These are phyloP conservation scores for Neurospora sp. DNA, from an alignment of 495 filamentous ascomycete species.

Conservation along the genomic window DNA sequence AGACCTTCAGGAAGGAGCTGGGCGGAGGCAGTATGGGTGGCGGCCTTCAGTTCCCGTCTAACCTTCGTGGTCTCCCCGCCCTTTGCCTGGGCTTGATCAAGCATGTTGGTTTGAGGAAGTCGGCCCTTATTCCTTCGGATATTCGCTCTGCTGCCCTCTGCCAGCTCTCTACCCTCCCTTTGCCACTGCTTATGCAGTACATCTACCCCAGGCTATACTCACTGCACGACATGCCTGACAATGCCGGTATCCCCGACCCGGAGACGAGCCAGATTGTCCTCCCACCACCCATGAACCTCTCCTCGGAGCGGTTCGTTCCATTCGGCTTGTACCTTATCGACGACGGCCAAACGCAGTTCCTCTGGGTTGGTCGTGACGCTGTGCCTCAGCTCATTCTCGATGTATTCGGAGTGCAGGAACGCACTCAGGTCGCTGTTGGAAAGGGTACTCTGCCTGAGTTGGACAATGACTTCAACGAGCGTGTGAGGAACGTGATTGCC, in stretches of 20 bases:
- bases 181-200: slow-evolving; percentile 90
- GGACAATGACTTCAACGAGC: slow-evolving; percentile 94
- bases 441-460: slow-evolving; percentile 77
- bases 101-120: slow-evolving; percentile 90
- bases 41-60: slow-evolving; percentile 86
- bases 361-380: slow-evolving; percentile 91
- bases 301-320: slow-evolving; percentile 74
- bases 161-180: slow-evolving; percentile 80
- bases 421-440: slow-evolving; percentile 75
- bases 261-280: slow-evolving; percentile 79
- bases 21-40: slow-evolving; percentile 92
- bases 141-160: slow-evolving; percentile 89
- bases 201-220: slow-evolving; percentile 93
- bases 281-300: slow-evolving; percentile 76
- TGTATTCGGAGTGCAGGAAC: slow-evolving; percentile 78
- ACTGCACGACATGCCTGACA: slow-evolving; percentile 96
- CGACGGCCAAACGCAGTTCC: slow-evolving; percentile 93
- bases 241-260: slow-evolving; percentile 73
- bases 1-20: slow-evolving; percentile 94
- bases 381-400: slow-evolving; percentile 81
- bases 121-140: slow-evolving; percentile 91
- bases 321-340: slow-evolving; percentile 97
- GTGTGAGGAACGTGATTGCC: slow-evolving; percentile 75
- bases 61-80: slow-evolving; percentile 76
- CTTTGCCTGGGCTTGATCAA: slow-evolving; percentile 92